Evolutionary conservation across 2,329 filamentous ascomycete genomes (phyloP).

Genomic region (Colletotrichum coccodes): DNA sequence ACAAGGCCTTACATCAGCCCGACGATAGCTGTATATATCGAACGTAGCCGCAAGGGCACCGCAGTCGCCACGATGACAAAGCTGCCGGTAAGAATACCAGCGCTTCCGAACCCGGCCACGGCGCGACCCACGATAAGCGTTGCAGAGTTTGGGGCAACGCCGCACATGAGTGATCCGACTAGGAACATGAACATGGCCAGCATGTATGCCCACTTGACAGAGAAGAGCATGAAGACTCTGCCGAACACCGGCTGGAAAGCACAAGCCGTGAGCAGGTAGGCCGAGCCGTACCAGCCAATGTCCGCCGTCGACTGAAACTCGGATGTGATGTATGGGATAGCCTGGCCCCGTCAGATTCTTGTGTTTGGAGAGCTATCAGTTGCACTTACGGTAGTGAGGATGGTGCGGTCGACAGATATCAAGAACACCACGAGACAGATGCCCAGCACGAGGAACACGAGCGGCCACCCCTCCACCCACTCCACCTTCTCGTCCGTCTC

Average conservation of each 20-base stretch:
- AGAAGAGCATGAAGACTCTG: slow-evolving; percentile 49
- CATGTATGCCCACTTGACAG: slow-evolving; percentile 43
- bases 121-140: slow-evolving; percentile 27
- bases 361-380: background rate
- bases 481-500: background rate
- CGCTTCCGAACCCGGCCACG: slow-evolving; percentile 29
- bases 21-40: slow-evolving; percentile 45
- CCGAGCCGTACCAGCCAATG: slow-evolving; percentile 60
- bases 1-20: slow-evolving; percentile 41
- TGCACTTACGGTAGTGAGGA: slow-evolving; percentile 18
- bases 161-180: slow-evolving; percentile 22
- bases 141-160: slow-evolving; percentile 15
- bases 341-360: slow-evolving; percentile 33
- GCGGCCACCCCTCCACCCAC: slow-evolving; percentile 17
- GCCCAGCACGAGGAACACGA: slow-evolving; percentile 11
- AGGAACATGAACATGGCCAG: slow-evolving; percentile 28
- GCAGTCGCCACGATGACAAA: slow-evolving; percentile 45
- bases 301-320: slow-evolving; percentile 49
- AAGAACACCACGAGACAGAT: slow-evolving; percentile 24
- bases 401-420: slow-evolving; percentile 22
- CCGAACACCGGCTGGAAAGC: slow-evolving; percentile 37
- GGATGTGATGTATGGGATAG: slow-evolving; percentile 54
- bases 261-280: slow-evolving; percentile 47
- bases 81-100: slow-evolving; percentile 44
- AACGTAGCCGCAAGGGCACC: slow-evolving; percentile 41